Evolutionary conservation across 108 stramenopile genomes (phyloP).

Genomic region (Pseudonitzschia multistriata): DNA sequence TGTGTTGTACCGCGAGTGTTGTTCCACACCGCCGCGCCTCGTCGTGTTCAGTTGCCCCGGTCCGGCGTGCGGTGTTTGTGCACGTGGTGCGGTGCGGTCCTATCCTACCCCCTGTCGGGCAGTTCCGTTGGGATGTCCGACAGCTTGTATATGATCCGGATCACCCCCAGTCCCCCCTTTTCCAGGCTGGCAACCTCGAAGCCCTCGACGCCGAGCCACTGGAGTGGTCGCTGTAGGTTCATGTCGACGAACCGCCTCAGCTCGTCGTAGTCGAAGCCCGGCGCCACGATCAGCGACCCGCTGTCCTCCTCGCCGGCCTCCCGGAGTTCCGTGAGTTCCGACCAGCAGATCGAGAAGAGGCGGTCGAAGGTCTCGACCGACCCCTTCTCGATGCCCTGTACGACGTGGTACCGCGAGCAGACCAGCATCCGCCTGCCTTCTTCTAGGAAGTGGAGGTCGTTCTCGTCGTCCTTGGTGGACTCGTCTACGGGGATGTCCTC

Average conservation of each 20-base stretch:
- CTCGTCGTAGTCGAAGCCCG: conserved; percentile 27
- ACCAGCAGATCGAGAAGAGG: conserved; percentile 68
- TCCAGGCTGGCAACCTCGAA: conserved; percentile 70
- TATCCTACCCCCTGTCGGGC: conserved; percentile 5
- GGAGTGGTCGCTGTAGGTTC: conserved; percentile 60
- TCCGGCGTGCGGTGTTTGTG: too few relatives aligned
- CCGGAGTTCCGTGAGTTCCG: conserved; percentile 50
- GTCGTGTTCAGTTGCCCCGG: too few relatives aligned
- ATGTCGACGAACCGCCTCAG: conserved; percentile 48
- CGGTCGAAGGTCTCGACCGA: conserved; percentile 35
- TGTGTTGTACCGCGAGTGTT: too few relatives aligned
- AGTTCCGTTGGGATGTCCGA: conserved; percentile 52
- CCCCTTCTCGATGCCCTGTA: conserved; percentile 16
- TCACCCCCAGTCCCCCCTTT: conserved; percentile 42
- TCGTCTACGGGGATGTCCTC: conserved; percentile 64
- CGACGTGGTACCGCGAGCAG: conserved; percentile 64
- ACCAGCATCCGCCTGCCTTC: conserved; percentile 71
- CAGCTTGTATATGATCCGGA: conserved; percentile 67
- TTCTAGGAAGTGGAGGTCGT: conserved; percentile 77
- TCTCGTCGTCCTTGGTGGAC: conserved; percentile 45
- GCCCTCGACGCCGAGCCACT: conserved; percentile 59
- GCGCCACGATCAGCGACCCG: conserved; percentile 62
- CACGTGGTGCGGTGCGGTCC: too few relatives aligned
- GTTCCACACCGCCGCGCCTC: too few relatives aligned
- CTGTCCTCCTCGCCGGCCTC: conserved; percentile 36